Conservation (phyloP, 192 early-diverging fungal genomes). For the Podochytrium sp. region DNA sequence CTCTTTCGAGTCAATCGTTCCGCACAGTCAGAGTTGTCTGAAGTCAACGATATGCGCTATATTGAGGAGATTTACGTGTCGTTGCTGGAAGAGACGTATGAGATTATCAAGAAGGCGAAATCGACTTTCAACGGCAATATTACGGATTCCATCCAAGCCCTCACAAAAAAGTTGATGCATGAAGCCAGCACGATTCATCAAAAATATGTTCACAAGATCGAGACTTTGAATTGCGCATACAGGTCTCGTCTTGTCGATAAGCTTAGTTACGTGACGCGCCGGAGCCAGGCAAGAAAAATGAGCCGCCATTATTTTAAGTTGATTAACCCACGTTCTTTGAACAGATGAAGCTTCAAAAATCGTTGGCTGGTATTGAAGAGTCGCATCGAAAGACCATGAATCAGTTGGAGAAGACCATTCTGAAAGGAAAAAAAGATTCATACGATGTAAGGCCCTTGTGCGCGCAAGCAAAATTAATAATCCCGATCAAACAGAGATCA, state of each 20-base stretch:
- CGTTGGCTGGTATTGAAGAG: neutral
- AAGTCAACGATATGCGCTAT: conserved; percentile 16
- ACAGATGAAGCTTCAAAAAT: neutral
- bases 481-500: neutral
- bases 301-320: too few species aligned
- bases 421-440: conserved; percentile 23
- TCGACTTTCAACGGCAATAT: conserved; percentile 18
- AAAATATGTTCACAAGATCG: neutral
- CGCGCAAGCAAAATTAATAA: neutral
- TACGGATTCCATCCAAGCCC: neutral
- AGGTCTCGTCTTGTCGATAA: conserved; percentile 12
- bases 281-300: conserved; percentile 4
- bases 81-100: conserved; percentile 25
- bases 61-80: conserved; percentile 18
- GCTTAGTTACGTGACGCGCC: neutral
- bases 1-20: conserved; percentile 32
- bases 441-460: conserved; percentile 20
- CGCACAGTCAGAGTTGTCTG: conserved; percentile 11
- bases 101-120: conserved; percentile 19
- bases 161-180: neutral
- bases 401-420: conserved; percentile 18
- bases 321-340: too few species aligned
- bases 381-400: conserved; percentile 4
- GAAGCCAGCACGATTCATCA: neutral
- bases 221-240: conserved; percentile 5